A percentile compares a stretch with the other conserved stretches of the same genome.
Evolutionary conservation across 257 asterid genomes (phyloP).

Genomic region (Ligustrum vulgare): DNA sequence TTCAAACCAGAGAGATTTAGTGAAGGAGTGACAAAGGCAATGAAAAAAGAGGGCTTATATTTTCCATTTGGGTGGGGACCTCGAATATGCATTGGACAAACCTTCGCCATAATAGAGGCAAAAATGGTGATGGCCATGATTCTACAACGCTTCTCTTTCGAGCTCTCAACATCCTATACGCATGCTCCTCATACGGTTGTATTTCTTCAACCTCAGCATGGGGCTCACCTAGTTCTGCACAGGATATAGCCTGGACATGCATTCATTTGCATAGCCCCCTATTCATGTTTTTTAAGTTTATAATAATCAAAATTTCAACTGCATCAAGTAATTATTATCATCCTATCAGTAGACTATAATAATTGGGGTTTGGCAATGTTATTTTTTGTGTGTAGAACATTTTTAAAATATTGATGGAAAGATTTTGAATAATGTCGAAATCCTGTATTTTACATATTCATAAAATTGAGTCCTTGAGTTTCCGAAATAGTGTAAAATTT

Average conservation of each 20-base stretch:
- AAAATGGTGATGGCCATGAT: neutral
- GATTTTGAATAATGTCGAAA: too few relatives aligned
- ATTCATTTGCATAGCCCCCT: neutral
- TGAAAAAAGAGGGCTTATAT: neutral
- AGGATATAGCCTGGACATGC: neutral
- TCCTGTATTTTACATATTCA: too few relatives aligned
- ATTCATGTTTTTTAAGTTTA: neutral
- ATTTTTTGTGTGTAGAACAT: too few relatives aligned
- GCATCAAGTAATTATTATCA: too few relatives aligned
- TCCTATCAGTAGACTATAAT: too few relatives aligned
- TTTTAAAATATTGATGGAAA: too few relatives aligned
- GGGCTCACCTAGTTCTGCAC: neutral
- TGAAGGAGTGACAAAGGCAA: neutral
- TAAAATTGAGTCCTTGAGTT: too few relatives aligned
- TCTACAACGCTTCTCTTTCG: neutral
- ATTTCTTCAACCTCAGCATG: neutral
- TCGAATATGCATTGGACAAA: neutral
- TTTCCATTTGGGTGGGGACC: neutral
- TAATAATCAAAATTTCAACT: too few relatives aligned
- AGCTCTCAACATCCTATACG: neutral
- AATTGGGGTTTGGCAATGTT: too few relatives aligned
- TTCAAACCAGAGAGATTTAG: neutral
- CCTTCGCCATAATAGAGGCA: neutral
- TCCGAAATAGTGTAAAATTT: too few relatives aligned
- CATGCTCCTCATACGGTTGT: neutral